These are phyloP conservation scores for Lipomyces lipofer DNA, from an alignment of 805 yeast genomes.

Conservation along the genomic window DNA sequence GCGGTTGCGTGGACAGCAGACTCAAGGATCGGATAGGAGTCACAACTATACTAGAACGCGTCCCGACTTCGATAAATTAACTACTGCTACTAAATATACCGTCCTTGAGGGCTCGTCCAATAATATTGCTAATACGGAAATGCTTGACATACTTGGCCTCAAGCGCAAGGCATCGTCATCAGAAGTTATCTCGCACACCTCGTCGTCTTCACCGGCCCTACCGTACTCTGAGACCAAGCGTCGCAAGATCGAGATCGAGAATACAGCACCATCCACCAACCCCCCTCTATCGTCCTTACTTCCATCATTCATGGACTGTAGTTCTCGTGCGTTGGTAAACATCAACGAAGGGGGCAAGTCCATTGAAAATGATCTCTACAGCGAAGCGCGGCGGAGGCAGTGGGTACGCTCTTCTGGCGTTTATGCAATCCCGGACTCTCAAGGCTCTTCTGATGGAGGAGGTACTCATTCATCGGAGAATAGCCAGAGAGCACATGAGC, in stretches of 20 bases:
- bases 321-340: too few relatives aligned
- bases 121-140: not conserved
- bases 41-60: too few relatives aligned
- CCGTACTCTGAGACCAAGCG: too few relatives aligned
- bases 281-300: too few relatives aligned
- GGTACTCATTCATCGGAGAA: not conserved
- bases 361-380: conserved; percentile 11
- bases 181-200: not conserved
- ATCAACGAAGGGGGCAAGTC: too few relatives aligned
- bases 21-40: too few relatives aligned
- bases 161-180: not conserved
- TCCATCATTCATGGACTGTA: too few relatives aligned
- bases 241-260: not conserved
- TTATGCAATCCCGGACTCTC: conserved; percentile 7
- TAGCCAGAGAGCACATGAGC: not conserved
- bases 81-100: too few relatives aligned
- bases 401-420: not conserved
- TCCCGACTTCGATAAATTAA: too few relatives aligned
- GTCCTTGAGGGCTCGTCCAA: too few relatives aligned
- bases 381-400: conserved; percentile 8
- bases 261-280: too few relatives aligned
- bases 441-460: not conserved
- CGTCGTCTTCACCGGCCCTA: not conserved
- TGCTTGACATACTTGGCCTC: not conserved
- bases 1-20: not conserved